phyloP scores from a whole-genome alignment of 2,329 filamentous ascomycete genomes.

The Rhinocladiella similis region DNA sequence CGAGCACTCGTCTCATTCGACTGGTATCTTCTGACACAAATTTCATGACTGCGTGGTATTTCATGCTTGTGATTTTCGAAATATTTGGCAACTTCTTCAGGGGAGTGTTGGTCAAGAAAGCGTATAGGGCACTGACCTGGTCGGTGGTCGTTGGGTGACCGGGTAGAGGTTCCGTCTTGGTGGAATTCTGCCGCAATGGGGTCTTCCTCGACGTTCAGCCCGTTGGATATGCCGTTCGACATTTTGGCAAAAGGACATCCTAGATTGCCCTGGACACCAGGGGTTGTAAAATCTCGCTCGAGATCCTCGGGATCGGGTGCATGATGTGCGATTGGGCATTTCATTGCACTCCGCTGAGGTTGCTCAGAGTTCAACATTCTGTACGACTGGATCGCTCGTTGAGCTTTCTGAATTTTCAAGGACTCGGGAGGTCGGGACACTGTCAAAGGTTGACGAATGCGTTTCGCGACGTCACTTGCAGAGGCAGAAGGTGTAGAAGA shows the following conservation, averaged over 20 bases:
- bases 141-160: conserved; percentile 52
- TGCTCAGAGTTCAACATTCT: conserved; percentile 14
- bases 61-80: conserved; percentile 96
- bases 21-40: conserved; percentile 88
- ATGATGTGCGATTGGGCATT: conserved; percentile 29
- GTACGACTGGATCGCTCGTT: conserved; percentile 12
- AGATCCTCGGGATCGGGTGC: conserved; percentile 46
- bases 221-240: conserved; percentile 39
- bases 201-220: conserved; percentile 45
- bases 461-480: conserved; percentile 14
- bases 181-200: conserved; percentile 51
- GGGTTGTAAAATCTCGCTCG: conserved; percentile 88
- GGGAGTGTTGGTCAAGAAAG: conserved; percentile 86
- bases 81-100: conserved; percentile 89
- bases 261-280: conserved; percentile 75
- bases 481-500: conserved; percentile 11
- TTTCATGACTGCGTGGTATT: conserved; percentile 86
- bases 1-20: conserved; percentile 80
- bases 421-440: conserved; percentile 45
- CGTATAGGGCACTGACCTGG: conserved; percentile 82
- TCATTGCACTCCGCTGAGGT: conserved; percentile 1
- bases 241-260: conserved; percentile 75
- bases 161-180: conserved; percentile 48
- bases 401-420: conserved; percentile 8
- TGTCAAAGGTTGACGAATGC: conserved; percentile 41